Evolutionary conservation across 371 early-diverging fungal genomes (phyloP), one percentile per base, ranked within the genome.

Genomic region (Syncephalastrum racemosum): DNA sequence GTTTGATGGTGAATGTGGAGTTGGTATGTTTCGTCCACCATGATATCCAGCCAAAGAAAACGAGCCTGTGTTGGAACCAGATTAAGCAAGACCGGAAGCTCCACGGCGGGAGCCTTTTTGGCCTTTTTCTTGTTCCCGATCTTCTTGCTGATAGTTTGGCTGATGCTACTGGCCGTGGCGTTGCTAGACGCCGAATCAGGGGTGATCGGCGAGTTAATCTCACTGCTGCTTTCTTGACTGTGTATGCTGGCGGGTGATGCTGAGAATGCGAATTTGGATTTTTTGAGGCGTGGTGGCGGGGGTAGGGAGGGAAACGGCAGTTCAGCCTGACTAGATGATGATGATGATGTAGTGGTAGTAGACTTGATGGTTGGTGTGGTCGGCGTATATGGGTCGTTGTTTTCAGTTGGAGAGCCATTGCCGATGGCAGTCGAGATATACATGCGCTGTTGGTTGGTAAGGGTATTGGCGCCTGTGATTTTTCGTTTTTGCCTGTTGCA

Each of bases 41-140:
- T 24, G 13, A 55, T 19, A 25, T 71, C 60, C 14, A 75, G 60
- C 75, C 75, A 75, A 49, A 61, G 65, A 36, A 64, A 71, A 25
- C 75, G 53, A 47, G 68, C 71, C 19, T 57, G 48, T 1, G 65
- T 59, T 4, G 75, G 49, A 24, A 75, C 50, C 2, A 74, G 20
- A 16, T 63, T 66, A 4, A 68, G 36, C 12, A 59, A 24, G 6
- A 56, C 24, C 0, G 62, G 54, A 13, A 67, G 61, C 19, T 63
- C 62, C 39, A 59, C 46, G 14, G 59, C 51, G 22, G 50, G 36
- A 8, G 50, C 19, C 25, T 41, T 25, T 40, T 16, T 22, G 46
- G 42, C 25, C 24, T 15, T 22, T 27, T 43, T n/a, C 36, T 31
- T 31, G 36, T 31, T 31, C 10, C 36, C 36, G 36, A 31, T 31